These are phyloP conservation scores for Asterella californica DNA, from an alignment of 225 moss, liverwort and hornwort species.

Conservation along the genomic window DNA sequence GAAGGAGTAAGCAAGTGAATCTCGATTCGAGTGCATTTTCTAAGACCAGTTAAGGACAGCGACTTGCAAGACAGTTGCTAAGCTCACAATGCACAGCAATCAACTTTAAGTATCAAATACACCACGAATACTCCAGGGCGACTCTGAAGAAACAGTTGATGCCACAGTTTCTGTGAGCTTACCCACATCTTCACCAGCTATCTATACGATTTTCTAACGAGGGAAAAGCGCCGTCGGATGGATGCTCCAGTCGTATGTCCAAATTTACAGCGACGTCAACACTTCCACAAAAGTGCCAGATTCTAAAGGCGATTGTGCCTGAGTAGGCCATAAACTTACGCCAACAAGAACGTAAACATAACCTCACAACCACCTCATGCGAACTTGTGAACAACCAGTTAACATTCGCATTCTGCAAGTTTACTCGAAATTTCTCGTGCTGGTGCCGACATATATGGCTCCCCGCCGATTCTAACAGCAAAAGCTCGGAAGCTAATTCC, in stretches of 20 bases:
- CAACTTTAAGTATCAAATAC: not conserved
- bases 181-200: not conserved
- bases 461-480: not conserved
- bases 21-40: conserved; percentile 98
- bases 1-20: conserved; percentile 86
- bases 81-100: not conserved
- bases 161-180: not conserved
- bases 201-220: not conserved
- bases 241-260: not conserved
- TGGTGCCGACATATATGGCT: not conserved
- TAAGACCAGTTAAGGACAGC: conserved; percentile 39
- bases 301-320: not conserved
- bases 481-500: not conserved
- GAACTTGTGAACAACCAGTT: not conserved
- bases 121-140: not conserved
- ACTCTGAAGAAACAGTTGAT: no score
- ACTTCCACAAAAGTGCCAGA: not conserved
- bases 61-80: not conserved
- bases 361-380: not conserved
- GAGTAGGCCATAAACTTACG: not conserved
- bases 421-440: not conserved
- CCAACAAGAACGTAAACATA: no score
- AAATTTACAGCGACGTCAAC: not conserved
- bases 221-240: not conserved
- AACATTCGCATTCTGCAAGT: not conserved